phyloP scores from a whole-genome alignment of 1,284 basidiomycete species.

The Phellopilus nigrolimitatus region DNA sequence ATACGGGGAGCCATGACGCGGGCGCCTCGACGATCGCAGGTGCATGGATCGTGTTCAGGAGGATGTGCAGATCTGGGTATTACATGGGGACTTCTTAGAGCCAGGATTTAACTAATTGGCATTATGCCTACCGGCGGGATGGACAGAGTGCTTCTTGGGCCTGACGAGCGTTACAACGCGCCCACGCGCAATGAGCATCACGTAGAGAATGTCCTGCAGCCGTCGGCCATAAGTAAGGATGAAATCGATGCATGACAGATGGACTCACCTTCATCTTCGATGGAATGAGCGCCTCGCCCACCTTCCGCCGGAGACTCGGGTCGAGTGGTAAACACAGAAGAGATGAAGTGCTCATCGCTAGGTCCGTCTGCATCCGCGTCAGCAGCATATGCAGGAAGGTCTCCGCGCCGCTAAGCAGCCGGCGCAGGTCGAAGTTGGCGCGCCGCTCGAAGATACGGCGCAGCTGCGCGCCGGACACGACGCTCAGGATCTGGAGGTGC shows the following conservation, averaged over 20 bases:
- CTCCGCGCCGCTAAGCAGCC: constrained; percentile 84
- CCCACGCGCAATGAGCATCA: constrained; percentile 76
- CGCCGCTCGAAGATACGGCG: constrained; percentile 81
- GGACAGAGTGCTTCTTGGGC: constrained; percentile 90
- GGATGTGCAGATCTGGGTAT: constrained; percentile 75
- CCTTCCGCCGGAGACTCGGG: constrained; percentile 57
- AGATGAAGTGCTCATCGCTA: constrained; percentile 77
- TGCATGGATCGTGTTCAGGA: constrained; percentile 76
- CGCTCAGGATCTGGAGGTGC: constrained; percentile 87
- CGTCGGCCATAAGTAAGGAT: not conserved
- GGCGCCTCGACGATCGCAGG: constrained; percentile 65
- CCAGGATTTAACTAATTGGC: constrained; percentile 8
- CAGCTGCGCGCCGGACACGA: constrained; percentile 84
- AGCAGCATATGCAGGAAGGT: constrained; percentile 72
- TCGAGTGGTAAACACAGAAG: constrained; percentile 79
- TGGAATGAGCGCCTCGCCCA: constrained; percentile 75
- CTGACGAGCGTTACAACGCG: constrained; percentile 85
- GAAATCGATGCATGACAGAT: not conserved
- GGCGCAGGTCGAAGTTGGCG: constrained; percentile 87
- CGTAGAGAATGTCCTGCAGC: constrained; percentile 81
- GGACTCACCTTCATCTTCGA: constrained; percentile 70
- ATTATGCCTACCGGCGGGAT: constrained; percentile 71
- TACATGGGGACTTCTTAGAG: not conserved
- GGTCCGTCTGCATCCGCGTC: constrained; percentile 66
- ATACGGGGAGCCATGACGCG: constrained; percentile 92